phyloP scores from a whole-genome alignment of 2,329 filamentous ascomycete genomes.

The Trichoderma afroharzianum region DNA sequence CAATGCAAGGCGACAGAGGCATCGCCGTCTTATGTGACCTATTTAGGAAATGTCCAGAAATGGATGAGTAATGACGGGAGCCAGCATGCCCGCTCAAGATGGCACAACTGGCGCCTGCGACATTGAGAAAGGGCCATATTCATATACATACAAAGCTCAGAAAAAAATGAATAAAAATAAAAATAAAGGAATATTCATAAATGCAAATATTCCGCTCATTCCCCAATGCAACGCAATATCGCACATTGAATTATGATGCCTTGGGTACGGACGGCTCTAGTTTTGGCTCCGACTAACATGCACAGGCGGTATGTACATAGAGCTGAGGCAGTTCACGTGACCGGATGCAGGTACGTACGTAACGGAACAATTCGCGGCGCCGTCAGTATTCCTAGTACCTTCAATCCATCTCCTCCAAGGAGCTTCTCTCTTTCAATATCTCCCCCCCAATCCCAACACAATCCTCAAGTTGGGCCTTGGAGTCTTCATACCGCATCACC shows the following conservation, averaged over 20 bases:
- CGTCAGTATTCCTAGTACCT: slow-evolving; percentile 10
- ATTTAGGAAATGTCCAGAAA: not conserved
- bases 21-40: not conserved
- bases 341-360: slow-evolving; percentile 4
- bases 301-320: not conserved
- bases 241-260: not conserved
- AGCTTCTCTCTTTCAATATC: slow-evolving; percentile 1
- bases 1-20: not conserved
- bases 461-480: slow-evolving; percentile 30
- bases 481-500: slow-evolving; percentile 29
- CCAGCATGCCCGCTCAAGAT: not conserved
- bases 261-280: not conserved
- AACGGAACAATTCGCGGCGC: slow-evolving; percentile 27
- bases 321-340: slow-evolving; percentile 27
- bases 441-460: slow-evolving; percentile 24
- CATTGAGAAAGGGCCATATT: not conserved
- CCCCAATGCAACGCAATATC: not conserved
- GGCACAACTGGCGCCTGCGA: not conserved
- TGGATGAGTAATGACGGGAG: not conserved
- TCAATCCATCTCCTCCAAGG: not conserved
- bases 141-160: not conserved
- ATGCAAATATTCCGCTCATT: not conserved
- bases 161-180: not conserved
- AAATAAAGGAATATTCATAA: not conserved
- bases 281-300: slow-evolving; percentile 2